Evolutionary conservation across 1,284 basidiomycete species (phyloP), one percentile per base, ranked within the genome.

Genomic region (Ustilago trichophora): DNA sequence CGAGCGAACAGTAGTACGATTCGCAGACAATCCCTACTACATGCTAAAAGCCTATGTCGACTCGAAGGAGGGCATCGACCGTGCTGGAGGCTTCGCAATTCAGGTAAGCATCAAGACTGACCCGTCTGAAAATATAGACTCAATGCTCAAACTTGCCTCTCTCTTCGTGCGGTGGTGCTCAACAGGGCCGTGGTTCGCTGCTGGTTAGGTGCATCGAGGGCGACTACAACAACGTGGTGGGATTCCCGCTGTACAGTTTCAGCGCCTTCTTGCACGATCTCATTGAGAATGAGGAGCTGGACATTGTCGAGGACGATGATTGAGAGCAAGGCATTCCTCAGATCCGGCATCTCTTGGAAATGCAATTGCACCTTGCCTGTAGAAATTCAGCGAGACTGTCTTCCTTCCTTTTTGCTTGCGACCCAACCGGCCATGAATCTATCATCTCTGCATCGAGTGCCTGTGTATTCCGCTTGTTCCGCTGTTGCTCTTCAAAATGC

Each of bases 61-160:
- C 27, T 90, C 87, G 47, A 90, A 89, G 1, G 95, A 98, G 82
- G 95, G 95, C 0, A 80, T 90, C 40, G 92, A 96, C 77, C 87
- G 93, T 18, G 94, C 94, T 0, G 95, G 94, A 4, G 95, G 95
- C 0, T 98, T 98, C 80, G 93, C 93, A 3, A 89, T 95, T 40
- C 95, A 98, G 85, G 92, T 91, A 11, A 10, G 16, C 21, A 6
- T 31, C 13, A 7, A 29, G 13, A 29, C 27, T n/a, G 13, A 4
- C 19, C 42, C 4, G 1, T 40, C 37, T 26, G 11, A 16, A 7
- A n/a, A n/a, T n/a, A n/a, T n/a, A 40, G 15, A 26, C 16, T 15
- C 15, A 8, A n/a, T 24, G 3, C 35, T n/a, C n/a, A n/a, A n/a
- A n/a, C n/a, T n/a, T n/a, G n/a, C n/a, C n/a, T n/a, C n/a, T n/a